Base-by-base conservation (phyloP, 495 filamentous ascomycete species). In the Aspergillus olivimuriae region DNA sequence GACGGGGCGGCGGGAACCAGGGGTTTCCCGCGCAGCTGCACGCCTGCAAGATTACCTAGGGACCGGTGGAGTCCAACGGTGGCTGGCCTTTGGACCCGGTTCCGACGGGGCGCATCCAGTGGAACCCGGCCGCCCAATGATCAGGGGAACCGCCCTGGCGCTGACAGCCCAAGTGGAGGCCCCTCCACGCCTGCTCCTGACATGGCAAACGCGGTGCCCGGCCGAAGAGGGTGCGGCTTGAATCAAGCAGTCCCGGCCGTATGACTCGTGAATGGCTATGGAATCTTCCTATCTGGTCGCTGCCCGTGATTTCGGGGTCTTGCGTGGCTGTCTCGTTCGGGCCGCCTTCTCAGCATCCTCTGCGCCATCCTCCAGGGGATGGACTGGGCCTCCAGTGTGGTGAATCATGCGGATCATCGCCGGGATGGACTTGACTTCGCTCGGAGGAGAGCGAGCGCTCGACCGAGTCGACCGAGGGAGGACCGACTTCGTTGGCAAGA, bases 31-130 rank as follows among this genome's bases (percentile, higher is more conserved):
- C 44, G 14, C 43, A 47, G 32, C 33, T 47, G 47, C 46, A 52
- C 43, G 44, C 34, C 49, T 56, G 53, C 51, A 54, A 58, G 55
- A 58, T 58, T 58, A 58, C 55, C 51, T 49, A 55, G 55, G 51
- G 51, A 54, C 48, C 24, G 34, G 46, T 47, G 55, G 48, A 44
- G 55, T 30, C 30, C 21, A 48, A 53, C 44, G 47, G 54, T 53
- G 54, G 50, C 50, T 56, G 49, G 44, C 45, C 47, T 44, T 48
- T 30, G 39, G 41, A 26, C 23, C 41, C 21, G 35, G 16, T 43
- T 52, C 48, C 52, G 48, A 48, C 40, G 22, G 34, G 24, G 32
- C 24, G 35, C 34, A 23, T 41, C 42, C 16, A 18, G 33, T 15
- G 2, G 1, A 8, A 15, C 4, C 24, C 18, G 17, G 37, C 22